A percentile compares a stretch with the other conserved stretches of the same genome.
These are phyloP conservation scores for Ilyonectria destructans DNA, from an alignment of 2,329 filamentous ascomycete genomes.

Conservation along the genomic window DNA sequence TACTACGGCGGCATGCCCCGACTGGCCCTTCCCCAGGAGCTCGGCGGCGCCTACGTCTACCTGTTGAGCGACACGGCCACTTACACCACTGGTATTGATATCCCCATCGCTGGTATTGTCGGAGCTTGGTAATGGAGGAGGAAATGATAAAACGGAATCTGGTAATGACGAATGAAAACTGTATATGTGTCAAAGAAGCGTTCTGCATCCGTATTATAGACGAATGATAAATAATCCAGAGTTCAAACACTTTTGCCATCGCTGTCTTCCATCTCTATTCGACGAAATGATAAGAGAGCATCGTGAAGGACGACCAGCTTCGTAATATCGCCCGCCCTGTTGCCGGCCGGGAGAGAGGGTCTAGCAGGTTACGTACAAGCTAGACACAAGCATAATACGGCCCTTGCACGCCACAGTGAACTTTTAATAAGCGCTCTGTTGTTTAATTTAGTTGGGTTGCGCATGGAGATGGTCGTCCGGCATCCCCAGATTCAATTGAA, in stretches of 20 bases:
- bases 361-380: not conserved
- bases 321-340: not conserved
- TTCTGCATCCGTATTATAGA: constrained; percentile 23
- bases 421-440: not conserved
- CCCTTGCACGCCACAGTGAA: not conserved
- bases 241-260: not conserved
- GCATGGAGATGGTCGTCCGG: not conserved
- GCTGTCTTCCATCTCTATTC: not conserved
- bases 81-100: constrained; percentile 67
- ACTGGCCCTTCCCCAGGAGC: constrained; percentile 67
- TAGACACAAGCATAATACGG: not conserved
- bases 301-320: not conserved
- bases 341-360: not conserved
- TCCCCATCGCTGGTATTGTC: constrained; percentile 53
- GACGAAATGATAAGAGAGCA: not conserved
- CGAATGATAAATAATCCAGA: constrained; percentile 17
- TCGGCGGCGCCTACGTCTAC: constrained; percentile 72
- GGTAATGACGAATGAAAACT: constrained; percentile 23
- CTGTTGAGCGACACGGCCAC: constrained; percentile 68
- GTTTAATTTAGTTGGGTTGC: not conserved
- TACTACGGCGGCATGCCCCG: constrained; percentile 73
- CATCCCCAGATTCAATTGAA: not conserved
- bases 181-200: constrained; percentile 18
- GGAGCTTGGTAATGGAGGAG: constrained; percentile 36
- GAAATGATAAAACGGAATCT: constrained; percentile 18